Evolutionary conservation across 306 rosid genomes (phyloP), one percentile per base, ranked within the genome.

Genomic region (Clitoria ternatea): DNA sequence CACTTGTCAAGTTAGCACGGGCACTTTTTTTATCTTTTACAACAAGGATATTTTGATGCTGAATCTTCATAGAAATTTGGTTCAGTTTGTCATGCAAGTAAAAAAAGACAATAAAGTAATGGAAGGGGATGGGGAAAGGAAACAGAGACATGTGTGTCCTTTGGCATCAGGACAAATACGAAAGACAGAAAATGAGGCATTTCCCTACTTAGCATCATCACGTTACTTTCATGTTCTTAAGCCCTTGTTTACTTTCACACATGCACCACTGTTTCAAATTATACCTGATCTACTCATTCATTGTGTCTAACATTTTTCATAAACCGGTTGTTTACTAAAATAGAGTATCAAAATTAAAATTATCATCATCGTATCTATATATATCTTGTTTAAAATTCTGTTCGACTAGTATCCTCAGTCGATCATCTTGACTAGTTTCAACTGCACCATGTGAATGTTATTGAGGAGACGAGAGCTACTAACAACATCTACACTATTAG

Each of bases 11-110:
- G 66, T 37, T 49, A 35, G 53, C 50, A 49, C n/a, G 42, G 12
- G 71, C 47, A 27, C 72, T 69, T 77, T 61, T 62, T 29, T 77
- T 61, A 52, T 29, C 59, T 49, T 68, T 48, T 73, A 63, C 72
- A 8, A 40, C 3, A 70, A 32, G 62, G 78, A 78, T 72, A 64
- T 72, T 72, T 22, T 79, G 14, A 14, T 72, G 60, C 13, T 57
- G 75, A 72, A 79, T 79, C 83, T 79, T 79, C 55, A 66, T 78
- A 45, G 75, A 48, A 73, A 79, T 47, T 14, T 72, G 82, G 26
- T 72, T 72, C 50, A 27, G 29, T 73, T 72, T 55, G 70, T 78
- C 69, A 54, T 78, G 78, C 62, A 77, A 70, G 55, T 66, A 2
- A 56, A 57, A 54, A n/a, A 44, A 17, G 70, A 68, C 61, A 56